A percentile compares a stretch with the other conserved stretches of the same genome.
phyloP scores from a whole-genome alignment of 768 basidiomycete species.

The Kwoniella sp. region DNA sequence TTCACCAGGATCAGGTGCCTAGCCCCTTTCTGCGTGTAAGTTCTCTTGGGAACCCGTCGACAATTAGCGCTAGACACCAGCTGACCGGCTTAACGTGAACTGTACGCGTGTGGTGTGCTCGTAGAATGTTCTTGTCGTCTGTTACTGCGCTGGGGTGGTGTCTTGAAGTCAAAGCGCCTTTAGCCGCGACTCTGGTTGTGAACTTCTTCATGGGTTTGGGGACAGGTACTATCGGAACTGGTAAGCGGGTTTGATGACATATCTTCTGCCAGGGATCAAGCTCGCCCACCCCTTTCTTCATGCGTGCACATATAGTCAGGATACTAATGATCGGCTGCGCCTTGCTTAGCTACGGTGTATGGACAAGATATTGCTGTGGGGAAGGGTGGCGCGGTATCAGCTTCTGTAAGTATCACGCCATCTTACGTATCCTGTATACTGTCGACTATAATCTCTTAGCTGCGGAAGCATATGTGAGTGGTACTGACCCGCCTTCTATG shows the following conservation, averaged over 20 bases:
- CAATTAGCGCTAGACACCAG: too few relatives aligned
- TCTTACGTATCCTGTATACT: too few relatives aligned
- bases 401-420: constrained; percentile 44
- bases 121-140: constrained; percentile 40
- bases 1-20: constrained; percentile 27
- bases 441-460: too few relatives aligned
- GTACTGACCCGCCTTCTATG: too few relatives aligned
- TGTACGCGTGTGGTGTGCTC: too few relatives aligned
- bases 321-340: too few relatives aligned
- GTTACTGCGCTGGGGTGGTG: constrained; percentile 53
- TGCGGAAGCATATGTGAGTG: too few relatives aligned
- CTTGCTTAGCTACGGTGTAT: constrained; percentile 46
- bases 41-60: too few relatives aligned
- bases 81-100: too few relatives aligned
- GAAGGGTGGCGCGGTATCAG: constrained; percentile 51
- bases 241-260: constrained; percentile 10
- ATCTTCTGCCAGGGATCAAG: too few relatives aligned
- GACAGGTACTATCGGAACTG: constrained; percentile 33
- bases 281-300: too few relatives aligned
- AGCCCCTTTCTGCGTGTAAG: constrained; percentile 45
- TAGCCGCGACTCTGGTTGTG: constrained; percentile 51
- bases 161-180: constrained; percentile 40
- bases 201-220: constrained; percentile 54
- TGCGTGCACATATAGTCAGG: too few relatives aligned
- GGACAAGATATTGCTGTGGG: constrained; percentile 55